Base-by-base conservation (phyloP, 129 eudicot genomes). In the Gnaphalium uliginosum region DNA sequence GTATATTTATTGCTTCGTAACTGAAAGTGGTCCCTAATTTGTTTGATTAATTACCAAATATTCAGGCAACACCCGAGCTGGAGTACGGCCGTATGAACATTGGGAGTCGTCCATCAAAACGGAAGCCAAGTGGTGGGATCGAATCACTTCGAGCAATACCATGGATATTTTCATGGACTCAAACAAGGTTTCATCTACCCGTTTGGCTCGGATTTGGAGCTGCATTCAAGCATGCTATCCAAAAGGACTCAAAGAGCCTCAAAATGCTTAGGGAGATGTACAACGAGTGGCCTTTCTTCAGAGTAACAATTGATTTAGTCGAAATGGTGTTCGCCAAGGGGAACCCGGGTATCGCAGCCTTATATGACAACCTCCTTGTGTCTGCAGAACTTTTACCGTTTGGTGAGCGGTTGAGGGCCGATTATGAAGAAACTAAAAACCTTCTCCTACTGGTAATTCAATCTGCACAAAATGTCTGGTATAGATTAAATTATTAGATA, bases 281-380 rank as follows among this genome's bases (percentile, higher is more conserved):
- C 83, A 91, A 95, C 18, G 76, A 76, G 33, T 95, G 99, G 99
- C 99, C 99, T 41, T 95, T 95, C 87, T 95, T 95, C 76, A 87
- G 99, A 76, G 99, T 95, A 78, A 95, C 99, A 14, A 90, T 90
- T 21, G 98, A 94, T 86, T 68, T 94, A 58, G 86, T 94, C 57
- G 98, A 94, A 79, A 94, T 94, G 98, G 98, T 89, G 83, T 94
- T 94, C 4, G 97, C 98, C 59, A 94, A 94, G 84, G 98, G 98
- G 25, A 93, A 94, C 71, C 98, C 97, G 4, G 87, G 97, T 3
- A 94, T 94, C 1, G 96, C 98, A 72, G 86, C 96, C 57, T 76
- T 94, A 72, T 84, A 88, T 17, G 98, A 94, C 82, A 94, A 90
- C 75, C 98, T 94, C 71, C 98, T 90, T 0, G 97, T 90, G 23